Evolutionary conservation across 169 alveolate species (phyloP).

Genomic region (Perkinsus chesapeaki): DNA sequence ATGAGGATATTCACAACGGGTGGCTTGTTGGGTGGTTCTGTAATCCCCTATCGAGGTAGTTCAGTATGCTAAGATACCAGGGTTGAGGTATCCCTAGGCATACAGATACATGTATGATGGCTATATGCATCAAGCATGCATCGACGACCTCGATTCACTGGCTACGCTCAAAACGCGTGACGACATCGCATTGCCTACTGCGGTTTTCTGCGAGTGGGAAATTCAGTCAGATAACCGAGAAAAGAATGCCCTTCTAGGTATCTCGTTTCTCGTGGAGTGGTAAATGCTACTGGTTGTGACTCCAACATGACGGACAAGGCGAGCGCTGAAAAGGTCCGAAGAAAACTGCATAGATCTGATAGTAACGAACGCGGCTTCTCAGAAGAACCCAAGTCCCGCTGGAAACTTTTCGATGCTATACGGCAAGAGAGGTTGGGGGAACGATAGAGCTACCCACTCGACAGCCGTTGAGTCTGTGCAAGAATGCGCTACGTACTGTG

Average conservation of each 20-base stretch:
- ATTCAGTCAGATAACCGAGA: not conserved
- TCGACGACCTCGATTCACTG: not conserved
- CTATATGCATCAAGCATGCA: not conserved
- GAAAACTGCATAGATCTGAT: too few relatives aligned
- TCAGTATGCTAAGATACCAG: too few relatives aligned
- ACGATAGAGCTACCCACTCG: not conserved
- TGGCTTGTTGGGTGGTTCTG: slow-evolving; percentile 12
- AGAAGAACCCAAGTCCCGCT: too few relatives aligned
- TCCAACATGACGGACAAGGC: too few relatives aligned
- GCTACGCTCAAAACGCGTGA: not conserved
- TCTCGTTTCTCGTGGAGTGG: not conserved
- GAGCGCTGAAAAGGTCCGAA: too few relatives aligned
- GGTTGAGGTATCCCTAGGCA: not conserved
- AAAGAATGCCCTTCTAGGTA: not conserved
- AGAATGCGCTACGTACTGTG: not conserved
- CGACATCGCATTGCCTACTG: not conserved
- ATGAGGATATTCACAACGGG: not conserved
- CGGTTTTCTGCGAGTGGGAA: not conserved
- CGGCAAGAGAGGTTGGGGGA: not conserved
- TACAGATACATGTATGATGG: not conserved
- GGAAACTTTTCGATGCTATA: not conserved
- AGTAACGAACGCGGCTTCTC: too few relatives aligned
- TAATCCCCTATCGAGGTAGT: not conserved
- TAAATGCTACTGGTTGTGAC: not conserved
- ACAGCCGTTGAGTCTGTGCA: not conserved